Evolutionary conservation across 805 yeast species (phyloP).

Genomic region (Spathaspora hagerdaliae): DNA sequence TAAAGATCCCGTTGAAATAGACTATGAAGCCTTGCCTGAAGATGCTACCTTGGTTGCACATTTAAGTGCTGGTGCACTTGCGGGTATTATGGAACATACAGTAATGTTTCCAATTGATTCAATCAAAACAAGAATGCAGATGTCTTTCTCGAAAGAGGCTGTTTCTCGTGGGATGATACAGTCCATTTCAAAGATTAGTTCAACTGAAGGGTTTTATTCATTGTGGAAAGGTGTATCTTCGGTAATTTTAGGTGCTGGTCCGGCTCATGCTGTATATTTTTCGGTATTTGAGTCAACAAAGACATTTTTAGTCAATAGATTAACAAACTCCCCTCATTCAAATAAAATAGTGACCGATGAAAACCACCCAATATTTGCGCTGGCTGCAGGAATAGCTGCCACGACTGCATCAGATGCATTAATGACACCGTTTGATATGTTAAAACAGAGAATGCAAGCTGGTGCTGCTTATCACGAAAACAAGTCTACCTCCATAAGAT

Average conservation of each 20-base stretch:
- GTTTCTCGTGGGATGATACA: conserved; percentile 47
- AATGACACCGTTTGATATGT: conserved; percentile 95
- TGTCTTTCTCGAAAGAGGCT: conserved; percentile 22
- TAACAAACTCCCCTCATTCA: conserved; percentile 26
- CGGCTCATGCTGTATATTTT: conserved; percentile 96
- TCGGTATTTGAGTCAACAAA: conserved; percentile 87
- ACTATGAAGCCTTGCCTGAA: conserved; percentile 89
- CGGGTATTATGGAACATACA: conserved; percentile 98
- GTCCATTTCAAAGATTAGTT: conserved; percentile 70
- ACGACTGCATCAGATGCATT: conserved; percentile 91
- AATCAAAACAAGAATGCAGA: conserved; percentile 94
- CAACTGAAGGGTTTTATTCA: conserved; percentile 83
- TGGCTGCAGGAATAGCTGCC: conserved; percentile 86
- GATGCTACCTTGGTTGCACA: conserved; percentile 80
- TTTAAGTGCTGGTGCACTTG: conserved; percentile 91
- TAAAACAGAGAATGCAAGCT: conserved; percentile 92
- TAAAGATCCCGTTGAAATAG: conserved; percentile 52
- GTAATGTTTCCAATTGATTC: conserved; percentile 97
- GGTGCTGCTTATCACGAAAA: conserved; percentile 5
- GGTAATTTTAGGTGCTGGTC: conserved; percentile 96
- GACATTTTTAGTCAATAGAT: conserved; percentile 46
- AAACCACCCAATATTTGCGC: conserved; percentile 78
- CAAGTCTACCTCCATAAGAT: conserved; percentile 18
- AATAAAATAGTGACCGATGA: conserved; percentile 52
- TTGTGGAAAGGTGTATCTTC: conserved; percentile 94